A percentile compares a stretch with the other conserved stretches of the same genome.
Conservation (phyloP, 768 basidiomycete species). For the Rubroboletus satanas region DNA sequence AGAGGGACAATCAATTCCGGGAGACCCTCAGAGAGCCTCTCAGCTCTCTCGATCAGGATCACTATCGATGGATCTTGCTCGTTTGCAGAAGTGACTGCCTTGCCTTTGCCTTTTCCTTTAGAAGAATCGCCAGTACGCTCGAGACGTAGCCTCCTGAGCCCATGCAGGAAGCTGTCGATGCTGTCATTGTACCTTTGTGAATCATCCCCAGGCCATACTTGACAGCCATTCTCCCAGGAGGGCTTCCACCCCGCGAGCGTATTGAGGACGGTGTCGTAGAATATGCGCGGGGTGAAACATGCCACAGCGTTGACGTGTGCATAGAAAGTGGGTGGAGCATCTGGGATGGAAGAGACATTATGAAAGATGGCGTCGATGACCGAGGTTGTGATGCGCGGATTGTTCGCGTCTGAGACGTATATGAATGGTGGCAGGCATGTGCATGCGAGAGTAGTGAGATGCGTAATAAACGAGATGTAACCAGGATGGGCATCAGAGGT, state of each 20-base stretch:
- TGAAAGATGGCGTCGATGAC: conserved; percentile 28
- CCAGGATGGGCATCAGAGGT: conserved; percentile 20
- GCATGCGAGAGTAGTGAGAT: conserved; percentile 30
- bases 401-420: conserved; percentile 57
- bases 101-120: conserved; percentile 31
- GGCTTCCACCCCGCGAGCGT: conserved; percentile 52
- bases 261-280: conserved; percentile 68
- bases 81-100: conserved; percentile 13
- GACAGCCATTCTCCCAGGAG: conserved; percentile 58
- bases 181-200: conserved; percentile 56
- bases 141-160: conserved; percentile 42
- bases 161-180: conserved; percentile 68
- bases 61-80: conserved; percentile 40
- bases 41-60: conserved; percentile 63
- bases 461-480: conserved; percentile 21
- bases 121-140: conserved; percentile 2
- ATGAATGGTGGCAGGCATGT: conserved; percentile 59
- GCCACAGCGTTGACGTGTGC: conserved; percentile 53
- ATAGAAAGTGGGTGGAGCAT: conserved; percentile 31
- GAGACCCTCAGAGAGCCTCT: conserved; percentile 57
- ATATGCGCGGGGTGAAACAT: conserved; percentile 57
- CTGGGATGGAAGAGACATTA: conserved; percentile 8
- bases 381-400: conserved; percentile 42
- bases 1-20: conserved; percentile 69
- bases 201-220: conserved; percentile 48